Evolutionary conservation across 1,284 basidiomycete genomes (phyloP).

Genomic region (Pyrrhoderma lamaoense): DNA sequence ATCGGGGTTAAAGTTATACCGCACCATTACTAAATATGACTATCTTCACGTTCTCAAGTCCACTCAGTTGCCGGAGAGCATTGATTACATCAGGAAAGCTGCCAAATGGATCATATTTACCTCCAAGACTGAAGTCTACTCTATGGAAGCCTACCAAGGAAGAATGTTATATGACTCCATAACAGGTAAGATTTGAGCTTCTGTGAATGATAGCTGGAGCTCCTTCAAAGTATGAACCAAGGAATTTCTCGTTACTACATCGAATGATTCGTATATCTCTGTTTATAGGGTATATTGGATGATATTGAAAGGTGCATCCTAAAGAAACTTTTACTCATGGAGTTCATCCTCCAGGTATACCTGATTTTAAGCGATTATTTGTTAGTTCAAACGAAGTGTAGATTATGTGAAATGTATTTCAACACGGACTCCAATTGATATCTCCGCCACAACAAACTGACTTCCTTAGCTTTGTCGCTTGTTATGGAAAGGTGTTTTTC

Average conservation of each 20-base stretch:
- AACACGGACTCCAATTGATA: constrained; percentile 29
- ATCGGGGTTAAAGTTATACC: background rate
- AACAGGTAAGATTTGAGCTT: constrained; percentile 20
- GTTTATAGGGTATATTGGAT: background rate
- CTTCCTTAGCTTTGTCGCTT: constrained; percentile 19
- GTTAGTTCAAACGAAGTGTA: background rate
- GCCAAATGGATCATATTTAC: background rate
- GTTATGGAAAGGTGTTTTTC: constrained; percentile 16
- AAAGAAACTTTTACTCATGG: constrained; percentile 25
- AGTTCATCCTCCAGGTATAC: constrained; percentile 30
- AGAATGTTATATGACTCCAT: constrained; percentile 26
- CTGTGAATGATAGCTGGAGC: constrained; percentile 17
- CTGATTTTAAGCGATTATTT: constrained; percentile 17
- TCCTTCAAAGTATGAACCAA: constrained; percentile 27
- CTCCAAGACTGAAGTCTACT: background rate
- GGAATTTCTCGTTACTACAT: constrained; percentile 25
- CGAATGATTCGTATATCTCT: constrained; percentile 28
- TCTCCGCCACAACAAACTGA: constrained; percentile 25
- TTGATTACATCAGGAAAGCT: constrained; percentile 25
- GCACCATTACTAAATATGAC: constrained; percentile 29
- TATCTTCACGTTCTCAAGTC: constrained; percentile 18
- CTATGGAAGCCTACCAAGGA: constrained; percentile 20
- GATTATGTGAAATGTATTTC: background rate
- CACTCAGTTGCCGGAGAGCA: constrained; percentile 21
- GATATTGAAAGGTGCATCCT: background rate